Evolutionary conservation across 2,329 filamentous ascomycete species (phyloP), one percentile per base, ranked within the genome.

Genomic region (Talaromyces sp.): DNA sequence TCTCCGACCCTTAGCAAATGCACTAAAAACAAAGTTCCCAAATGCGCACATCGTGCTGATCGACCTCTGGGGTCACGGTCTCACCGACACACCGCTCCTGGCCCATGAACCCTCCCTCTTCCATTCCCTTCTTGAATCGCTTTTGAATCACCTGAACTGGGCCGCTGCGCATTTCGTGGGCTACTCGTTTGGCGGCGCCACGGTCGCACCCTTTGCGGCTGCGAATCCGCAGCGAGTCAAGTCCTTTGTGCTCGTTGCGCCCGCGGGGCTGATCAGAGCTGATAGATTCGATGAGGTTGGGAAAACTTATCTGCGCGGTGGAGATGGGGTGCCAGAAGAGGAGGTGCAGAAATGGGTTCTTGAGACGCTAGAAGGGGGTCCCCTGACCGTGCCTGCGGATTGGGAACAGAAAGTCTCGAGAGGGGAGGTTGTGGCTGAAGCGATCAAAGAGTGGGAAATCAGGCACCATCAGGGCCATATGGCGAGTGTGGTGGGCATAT

Each of bases 61-160:
- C 14, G 83, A 85, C 61, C 76, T 80, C 11, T 84, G 81, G 81
- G 83, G 83, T 33, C 83, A 85, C 58, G 82, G 82, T 0, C 69
- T 85, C n/a, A 79, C 73, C 31, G 78, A 80, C 5, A 83, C 82
- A 0, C 82, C 82, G 0, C 2, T 80, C 1, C 33, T 68, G 0
- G 67, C 82, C 0, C 81, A 84, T 59, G 72, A 71, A 0, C 65
- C 77, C 0, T 42, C 60, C 0, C 64, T 84, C 0, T 84, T 85
- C 62, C 77, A 81, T 52, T 16, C 16, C 0, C 67, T 81, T 2
- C 60, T 84, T 0, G 73, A 79, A 5, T 63, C 63, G 0, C 31
- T 84, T 0, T 66, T 84, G 3, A 69, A 68, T 1, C 67, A 74
- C 2, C 64, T 84, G 0, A 12, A 59, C 0, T 84, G 82, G 83